phyloP scores from a whole-genome alignment of 2,329 filamentous ascomycete genomes.

The Calonectria pteridis region DNA sequence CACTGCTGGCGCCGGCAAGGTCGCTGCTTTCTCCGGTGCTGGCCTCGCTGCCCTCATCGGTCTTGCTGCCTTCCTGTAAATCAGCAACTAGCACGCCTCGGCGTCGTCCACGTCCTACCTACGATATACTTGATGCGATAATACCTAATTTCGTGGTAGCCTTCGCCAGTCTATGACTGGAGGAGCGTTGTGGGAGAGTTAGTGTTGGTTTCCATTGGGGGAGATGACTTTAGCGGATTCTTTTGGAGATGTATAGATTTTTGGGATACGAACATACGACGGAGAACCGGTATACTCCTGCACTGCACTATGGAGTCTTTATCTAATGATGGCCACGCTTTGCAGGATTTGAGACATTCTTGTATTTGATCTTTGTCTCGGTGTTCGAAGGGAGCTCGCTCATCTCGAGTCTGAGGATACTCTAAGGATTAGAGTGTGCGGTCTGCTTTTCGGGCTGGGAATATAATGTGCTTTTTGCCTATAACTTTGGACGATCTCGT shows the following conservation, averaged over 20 bases:
- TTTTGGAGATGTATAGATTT: conserved; percentile 51
- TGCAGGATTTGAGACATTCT: conserved; percentile 46
- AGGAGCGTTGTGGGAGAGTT: conserved; percentile 47
- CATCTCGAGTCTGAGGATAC: conserved; percentile 21
- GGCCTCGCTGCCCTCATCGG: conserved; percentile 72
- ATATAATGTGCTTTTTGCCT: conserved; percentile 49
- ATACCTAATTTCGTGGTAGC: conserved; percentile 55
- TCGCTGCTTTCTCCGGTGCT: conserved; percentile 68
- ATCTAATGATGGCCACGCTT: conserved; percentile 48
- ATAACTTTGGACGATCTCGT: conserved; percentile 44
- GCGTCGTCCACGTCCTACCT: conserved; percentile 53
- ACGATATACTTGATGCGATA: conserved; percentile 57
- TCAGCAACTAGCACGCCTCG: conserved; percentile 52
- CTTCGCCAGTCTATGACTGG: conserved; percentile 54
- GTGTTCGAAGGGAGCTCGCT: conserved; percentile 44
- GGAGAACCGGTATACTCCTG: conserved; percentile 48
- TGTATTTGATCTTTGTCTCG: conserved; percentile 46
- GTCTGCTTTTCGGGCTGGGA: conserved; percentile 46
- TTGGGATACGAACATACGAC: conserved; percentile 53
- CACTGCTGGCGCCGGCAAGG: conserved; percentile 69
- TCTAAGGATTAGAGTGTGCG: conserved; percentile 39
- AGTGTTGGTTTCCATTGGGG: conserved; percentile 46
- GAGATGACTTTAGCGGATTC: conserved; percentile 30
- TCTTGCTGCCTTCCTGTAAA: conserved; percentile 72
- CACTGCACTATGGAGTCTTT: conserved; percentile 48